phyloP scores from a whole-genome alignment of 306 rosid species.

The Vigna trinervia region DNA sequence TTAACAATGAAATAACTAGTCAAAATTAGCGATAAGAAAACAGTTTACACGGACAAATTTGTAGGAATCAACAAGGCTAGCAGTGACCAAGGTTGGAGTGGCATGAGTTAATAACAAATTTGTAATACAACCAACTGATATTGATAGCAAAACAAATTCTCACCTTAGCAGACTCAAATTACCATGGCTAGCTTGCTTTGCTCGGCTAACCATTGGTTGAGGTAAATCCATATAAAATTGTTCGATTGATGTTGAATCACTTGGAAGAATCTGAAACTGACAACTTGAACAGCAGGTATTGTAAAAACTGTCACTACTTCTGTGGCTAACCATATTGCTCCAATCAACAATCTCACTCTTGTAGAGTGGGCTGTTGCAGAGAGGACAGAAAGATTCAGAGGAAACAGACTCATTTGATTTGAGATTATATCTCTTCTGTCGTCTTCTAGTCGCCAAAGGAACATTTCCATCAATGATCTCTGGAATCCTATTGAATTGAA shows the following conservation, averaged over 20 bases:
- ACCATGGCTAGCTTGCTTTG: slow-evolving; percentile 54
- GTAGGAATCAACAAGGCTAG: slow-evolving; percentile 16
- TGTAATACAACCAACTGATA: slow-evolving; percentile 27
- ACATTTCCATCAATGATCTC: slow-evolving; percentile 70
- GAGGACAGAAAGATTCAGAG: slow-evolving; percentile 75
- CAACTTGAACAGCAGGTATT: slow-evolving; percentile 81
- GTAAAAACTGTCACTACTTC: slow-evolving; percentile 47
- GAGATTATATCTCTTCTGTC: slow-evolving; percentile 83
- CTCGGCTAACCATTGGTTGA: slow-evolving; percentile 55
- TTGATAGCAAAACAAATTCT: slow-evolving; percentile 43
- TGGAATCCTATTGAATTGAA: slow-evolving; percentile 84
- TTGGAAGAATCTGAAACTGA: slow-evolving; percentile 87
- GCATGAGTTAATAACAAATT: slow-evolving; percentile 26
- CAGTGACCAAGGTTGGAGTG: background rate
- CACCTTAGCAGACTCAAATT: slow-evolving; percentile 63
- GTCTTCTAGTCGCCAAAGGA: slow-evolving; percentile 81
- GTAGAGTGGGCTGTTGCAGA: slow-evolving; percentile 84
- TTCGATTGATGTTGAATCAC: slow-evolving; percentile 55
- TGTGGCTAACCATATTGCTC: slow-evolving; percentile 44
- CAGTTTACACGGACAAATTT: background rate
- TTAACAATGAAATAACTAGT: slow-evolving; percentile 16
- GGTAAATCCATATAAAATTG: slow-evolving; percentile 66
- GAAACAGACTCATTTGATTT: slow-evolving; percentile 75
- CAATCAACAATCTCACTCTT: slow-evolving; percentile 65
- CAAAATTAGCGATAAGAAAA: background rate